phyloP scores from a whole-genome alignment of 129 eudicot genomes.

The Solidago caesia region DNA sequence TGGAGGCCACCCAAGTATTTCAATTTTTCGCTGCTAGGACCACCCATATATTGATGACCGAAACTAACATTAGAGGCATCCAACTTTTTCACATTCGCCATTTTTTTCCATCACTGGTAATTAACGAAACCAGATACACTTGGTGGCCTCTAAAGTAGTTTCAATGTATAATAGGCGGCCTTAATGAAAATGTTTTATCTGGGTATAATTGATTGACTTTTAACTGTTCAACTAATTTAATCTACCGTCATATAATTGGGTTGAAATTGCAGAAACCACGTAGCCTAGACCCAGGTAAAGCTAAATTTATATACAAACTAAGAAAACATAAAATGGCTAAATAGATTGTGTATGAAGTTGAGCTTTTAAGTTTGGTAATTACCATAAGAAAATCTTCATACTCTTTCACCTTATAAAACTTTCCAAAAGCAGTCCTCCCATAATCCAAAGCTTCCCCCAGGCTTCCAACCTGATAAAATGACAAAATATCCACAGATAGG shows the following conservation, averaged over 20 bases:
- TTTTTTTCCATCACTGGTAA: too few relatives aligned
- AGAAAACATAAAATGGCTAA: neutral
- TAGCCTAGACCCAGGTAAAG: neutral
- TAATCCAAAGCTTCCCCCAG: slow-evolving; percentile 75
- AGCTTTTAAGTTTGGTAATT: neutral
- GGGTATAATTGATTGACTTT: too few relatives aligned
- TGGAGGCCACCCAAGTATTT: too few relatives aligned
- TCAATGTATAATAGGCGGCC: too few relatives aligned
- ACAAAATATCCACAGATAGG: slow-evolving; percentile 1
- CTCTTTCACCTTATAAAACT: slow-evolving; percentile 42
- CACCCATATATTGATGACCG: too few relatives aligned
- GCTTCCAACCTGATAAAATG: slow-evolving; percentile 49
- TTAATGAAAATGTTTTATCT: too few relatives aligned
- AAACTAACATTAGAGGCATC: too few relatives aligned
- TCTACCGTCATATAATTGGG: neutral
- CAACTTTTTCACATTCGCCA: too few relatives aligned
- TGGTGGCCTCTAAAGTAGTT: too few relatives aligned
- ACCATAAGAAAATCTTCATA: slow-evolving; percentile 73
- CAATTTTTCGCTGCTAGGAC: too few relatives aligned
- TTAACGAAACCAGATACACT: too few relatives aligned
- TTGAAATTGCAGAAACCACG: neutral
- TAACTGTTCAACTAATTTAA: neutral
- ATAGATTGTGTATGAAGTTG: neutral
- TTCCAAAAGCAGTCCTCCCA: slow-evolving; percentile 63
- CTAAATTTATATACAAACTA: neutral